Evolutionary conservation across 257 asterid species (phyloP).

Genomic region (Gentiana macrophylla): DNA sequence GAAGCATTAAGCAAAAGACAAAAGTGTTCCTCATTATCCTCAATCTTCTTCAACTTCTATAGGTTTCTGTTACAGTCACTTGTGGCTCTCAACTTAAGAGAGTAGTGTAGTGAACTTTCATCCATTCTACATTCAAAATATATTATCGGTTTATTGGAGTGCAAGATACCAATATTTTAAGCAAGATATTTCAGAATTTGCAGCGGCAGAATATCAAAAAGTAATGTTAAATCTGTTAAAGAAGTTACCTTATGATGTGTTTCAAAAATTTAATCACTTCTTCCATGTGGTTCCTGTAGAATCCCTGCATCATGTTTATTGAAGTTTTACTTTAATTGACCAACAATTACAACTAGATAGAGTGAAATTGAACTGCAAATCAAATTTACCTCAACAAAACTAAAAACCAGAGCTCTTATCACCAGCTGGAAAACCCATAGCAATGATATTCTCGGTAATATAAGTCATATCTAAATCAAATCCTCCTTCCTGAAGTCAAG

Average conservation of each 20-base stretch:
- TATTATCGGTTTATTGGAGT: no score
- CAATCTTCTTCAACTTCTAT: no score
- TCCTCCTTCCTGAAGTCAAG: constrained; percentile 70
- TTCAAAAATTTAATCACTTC: constrained; percentile 93
- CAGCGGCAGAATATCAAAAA: no score
- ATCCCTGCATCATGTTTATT: constrained; percentile 48
- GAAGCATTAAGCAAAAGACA: no score
- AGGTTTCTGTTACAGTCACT: no score
- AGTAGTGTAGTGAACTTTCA: no score
- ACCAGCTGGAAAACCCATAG: constrained; percentile 99
- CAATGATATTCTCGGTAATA: constrained; percentile 87
- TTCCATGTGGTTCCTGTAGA: constrained; percentile 96
- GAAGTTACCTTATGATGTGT: constrained; percentile 78
- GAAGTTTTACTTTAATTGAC: constrained; percentile 14
- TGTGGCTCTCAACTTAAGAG: no score
- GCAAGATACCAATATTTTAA: no score
- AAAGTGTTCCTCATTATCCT: no score
- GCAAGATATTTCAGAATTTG: no score
- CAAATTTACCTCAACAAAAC: constrained; percentile 76
- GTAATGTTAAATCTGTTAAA: background rate
- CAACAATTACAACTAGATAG: background rate
- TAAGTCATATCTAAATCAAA: constrained; percentile 99
- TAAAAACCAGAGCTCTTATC: constrained; percentile 95
- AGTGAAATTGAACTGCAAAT: constrained; percentile 3
- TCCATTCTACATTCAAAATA: no score